phyloP scores from a whole-genome alignment of 495 filamentous ascomycete genomes.

The Penicillium lagena region DNA sequence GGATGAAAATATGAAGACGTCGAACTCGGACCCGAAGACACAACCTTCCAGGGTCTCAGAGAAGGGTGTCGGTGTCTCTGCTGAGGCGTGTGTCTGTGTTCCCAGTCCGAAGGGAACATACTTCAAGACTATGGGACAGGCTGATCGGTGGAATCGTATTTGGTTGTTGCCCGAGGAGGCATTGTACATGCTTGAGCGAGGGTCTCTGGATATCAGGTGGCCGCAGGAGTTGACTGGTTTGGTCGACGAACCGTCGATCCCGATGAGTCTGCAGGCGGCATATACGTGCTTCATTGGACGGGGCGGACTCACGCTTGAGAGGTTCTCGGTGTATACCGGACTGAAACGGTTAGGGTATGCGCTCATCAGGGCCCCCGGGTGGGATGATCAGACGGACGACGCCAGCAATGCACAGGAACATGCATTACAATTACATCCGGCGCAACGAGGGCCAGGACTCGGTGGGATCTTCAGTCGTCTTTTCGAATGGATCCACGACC shows the following conservation, averaged over 20 bases:
- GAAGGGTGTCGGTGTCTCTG: constrained; percentile 17
- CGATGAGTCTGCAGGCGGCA: constrained; percentile 83
- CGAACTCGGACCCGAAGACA: neutral
- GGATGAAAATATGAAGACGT: constrained; percentile 10
- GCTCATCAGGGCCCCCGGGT: constrained; percentile 60
- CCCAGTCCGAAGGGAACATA: constrained; percentile 40
- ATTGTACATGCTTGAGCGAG: constrained; percentile 80
- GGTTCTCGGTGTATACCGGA: constrained; percentile 79
- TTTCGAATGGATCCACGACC: constrained; percentile 27
- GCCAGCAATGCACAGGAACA: neutral
- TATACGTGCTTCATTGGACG: constrained; percentile 73
- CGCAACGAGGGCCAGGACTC: constrained; percentile 21
- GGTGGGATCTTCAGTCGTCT: constrained; percentile 27
- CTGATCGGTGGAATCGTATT: constrained; percentile 49
- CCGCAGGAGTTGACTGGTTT: constrained; percentile 34
- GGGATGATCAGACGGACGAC: constrained; percentile 24
- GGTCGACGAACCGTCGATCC: constrained; percentile 53
- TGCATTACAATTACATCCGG: neutral
- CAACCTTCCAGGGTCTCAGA: constrained; percentile 13
- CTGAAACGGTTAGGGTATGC: constrained; percentile 81
- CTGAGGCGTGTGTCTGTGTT: constrained; percentile 37
- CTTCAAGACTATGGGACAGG: constrained; percentile 54
- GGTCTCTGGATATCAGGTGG: constrained; percentile 81
- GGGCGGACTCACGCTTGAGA: constrained; percentile 64
- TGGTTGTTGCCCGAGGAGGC: constrained; percentile 93